Evolutionary conservation across 73 alveolate species (phyloP).

Genomic region (Paramecium sexaurelia): DNA sequence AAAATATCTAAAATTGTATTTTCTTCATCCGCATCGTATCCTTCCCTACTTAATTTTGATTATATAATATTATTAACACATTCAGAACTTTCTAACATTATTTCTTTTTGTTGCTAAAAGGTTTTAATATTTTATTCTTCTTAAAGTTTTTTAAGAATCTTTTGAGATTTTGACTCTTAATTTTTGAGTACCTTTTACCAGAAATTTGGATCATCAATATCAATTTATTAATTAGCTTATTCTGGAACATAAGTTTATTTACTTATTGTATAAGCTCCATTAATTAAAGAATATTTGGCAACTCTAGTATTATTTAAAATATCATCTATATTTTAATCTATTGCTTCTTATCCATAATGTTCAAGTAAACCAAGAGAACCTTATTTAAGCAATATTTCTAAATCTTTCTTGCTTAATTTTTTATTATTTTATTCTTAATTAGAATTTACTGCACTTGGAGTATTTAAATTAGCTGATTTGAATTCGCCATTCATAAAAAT

Average conservation of each 20-base stretch:
- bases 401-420: conserved; percentile 78
- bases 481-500: conserved; percentile 85
- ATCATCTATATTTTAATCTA: conserved; percentile 79
- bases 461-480: conserved; percentile 44
- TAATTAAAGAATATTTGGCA: conserved; percentile 72
- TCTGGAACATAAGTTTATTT: conserved; percentile 80
- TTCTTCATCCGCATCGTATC: conserved; percentile 77
- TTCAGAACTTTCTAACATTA: conserved; percentile 68
- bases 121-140: conserved; percentile 49
- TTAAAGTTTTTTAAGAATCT: conserved; percentile 65
- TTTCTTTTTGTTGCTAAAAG: conserved; percentile 54
- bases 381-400: conserved; percentile 82
- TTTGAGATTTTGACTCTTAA: conserved; percentile 71
- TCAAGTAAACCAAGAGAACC: conserved; percentile 89
- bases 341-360: conserved; percentile 70
- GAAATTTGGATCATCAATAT: conserved; percentile 87
- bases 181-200: conserved; percentile 85
- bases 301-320: conserved; percentile 73
- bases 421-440: background rate
- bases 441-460: background rate
- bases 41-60: conserved; percentile 67
- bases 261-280: conserved; percentile 77
- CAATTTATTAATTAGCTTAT: conserved; percentile 76
- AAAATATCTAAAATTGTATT: conserved; percentile 70
- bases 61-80: conserved; percentile 70